Percentiles rank a stretch among this genome's conserved stretches.
Conservation (phyloP, 1,284 basidiomycete genomes). For the Cystobasidium sp. region DNA sequence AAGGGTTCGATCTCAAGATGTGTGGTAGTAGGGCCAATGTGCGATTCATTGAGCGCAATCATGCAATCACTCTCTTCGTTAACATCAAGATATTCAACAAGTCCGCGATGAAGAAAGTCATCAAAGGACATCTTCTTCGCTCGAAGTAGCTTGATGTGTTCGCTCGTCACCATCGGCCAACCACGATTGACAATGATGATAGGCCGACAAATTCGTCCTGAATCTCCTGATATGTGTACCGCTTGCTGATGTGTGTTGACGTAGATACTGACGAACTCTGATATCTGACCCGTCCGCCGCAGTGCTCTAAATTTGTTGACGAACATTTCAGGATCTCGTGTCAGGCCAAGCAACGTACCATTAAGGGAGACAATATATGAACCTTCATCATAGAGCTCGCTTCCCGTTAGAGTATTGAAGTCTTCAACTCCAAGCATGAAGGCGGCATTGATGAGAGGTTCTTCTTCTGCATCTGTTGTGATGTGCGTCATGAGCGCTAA, state of each 20-base stretch:
- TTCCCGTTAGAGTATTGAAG: conserved; percentile 87
- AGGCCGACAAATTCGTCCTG: conserved; percentile 96
- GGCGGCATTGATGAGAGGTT: conserved; percentile 84
- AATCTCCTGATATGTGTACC: conserved; percentile 96
- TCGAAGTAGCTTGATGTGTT: conserved; percentile 85
- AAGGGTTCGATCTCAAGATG: conserved; percentile 99
- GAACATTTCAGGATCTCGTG: conserved; percentile 82
- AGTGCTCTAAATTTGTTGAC: conserved; percentile 89
- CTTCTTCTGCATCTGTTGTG: conserved; percentile 97
- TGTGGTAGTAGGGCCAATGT: conserved; percentile 81
- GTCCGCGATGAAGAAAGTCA: conserved; percentile 88
- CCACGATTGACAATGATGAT: conserved; percentile 95
- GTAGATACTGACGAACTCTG: conserved; percentile 96
- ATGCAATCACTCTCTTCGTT: conserved; percentile 99
- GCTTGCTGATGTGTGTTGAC: conserved; percentile 94
- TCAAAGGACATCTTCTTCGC: conserved; percentile 82
- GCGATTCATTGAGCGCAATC: conserved; percentile 91
- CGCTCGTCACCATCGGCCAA: conserved; percentile 73
- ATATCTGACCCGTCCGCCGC: conserved; percentile 85
- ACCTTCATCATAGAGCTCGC: conserved; percentile 89
- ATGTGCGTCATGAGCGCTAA: conserved; percentile 99
- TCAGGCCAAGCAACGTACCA: conserved; percentile 92
- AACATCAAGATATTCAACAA: conserved; percentile 99
- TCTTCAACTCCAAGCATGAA: conserved; percentile 98
- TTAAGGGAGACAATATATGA: conserved; percentile 97